These are phyloP conservation scores for Scalesia atractyloides DNA, from an alignment of 129 eudicot genomes.

Conservation along the genomic window DNA sequence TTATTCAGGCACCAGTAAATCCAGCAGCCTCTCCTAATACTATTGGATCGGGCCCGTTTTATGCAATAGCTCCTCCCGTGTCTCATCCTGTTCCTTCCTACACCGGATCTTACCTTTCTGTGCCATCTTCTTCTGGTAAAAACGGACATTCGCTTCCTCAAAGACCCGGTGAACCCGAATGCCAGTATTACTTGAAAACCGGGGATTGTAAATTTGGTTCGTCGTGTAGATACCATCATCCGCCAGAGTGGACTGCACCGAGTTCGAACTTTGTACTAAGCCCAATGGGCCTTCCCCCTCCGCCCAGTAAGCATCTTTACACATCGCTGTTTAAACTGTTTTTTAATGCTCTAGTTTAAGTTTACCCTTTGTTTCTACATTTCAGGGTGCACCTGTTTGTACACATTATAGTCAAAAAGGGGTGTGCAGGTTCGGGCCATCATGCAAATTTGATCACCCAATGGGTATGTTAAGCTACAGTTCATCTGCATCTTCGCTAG, in stretches of 20 bases:
- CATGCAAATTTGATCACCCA: conserved; percentile 95
- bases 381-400: conserved; percentile 86
- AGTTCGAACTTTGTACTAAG: conserved; percentile 55
- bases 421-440: conserved; percentile 80
- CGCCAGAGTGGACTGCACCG: conserved; percentile 58
- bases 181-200: conserved; percentile 78
- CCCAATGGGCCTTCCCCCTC: conserved; percentile 94
- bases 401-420: conserved; percentile 81
- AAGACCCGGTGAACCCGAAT: conserved; percentile 92
- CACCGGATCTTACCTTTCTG: conserved; percentile 56
- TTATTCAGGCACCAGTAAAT: conserved; percentile 55
- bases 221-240: conserved; percentile 91
- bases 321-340: no score
- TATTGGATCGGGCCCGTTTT: conserved; percentile 58
- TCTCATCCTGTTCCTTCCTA: conserved; percentile 72
- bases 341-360: not conserved
- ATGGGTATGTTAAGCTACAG: conserved; percentile 81
- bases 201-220: conserved; percentile 93
- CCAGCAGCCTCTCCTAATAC: conserved; percentile 52
- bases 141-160: conserved; percentile 67
- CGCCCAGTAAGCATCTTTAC: conserved; percentile 67
- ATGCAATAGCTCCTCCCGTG: conserved; percentile 65
- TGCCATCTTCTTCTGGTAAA: conserved; percentile 60
- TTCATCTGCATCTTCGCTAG: conserved; percentile 83
- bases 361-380: not conserved